These are phyloP conservation scores for Salix exigua DNA, from an alignment of 345 rosid genomes.

Conservation along the genomic window DNA sequence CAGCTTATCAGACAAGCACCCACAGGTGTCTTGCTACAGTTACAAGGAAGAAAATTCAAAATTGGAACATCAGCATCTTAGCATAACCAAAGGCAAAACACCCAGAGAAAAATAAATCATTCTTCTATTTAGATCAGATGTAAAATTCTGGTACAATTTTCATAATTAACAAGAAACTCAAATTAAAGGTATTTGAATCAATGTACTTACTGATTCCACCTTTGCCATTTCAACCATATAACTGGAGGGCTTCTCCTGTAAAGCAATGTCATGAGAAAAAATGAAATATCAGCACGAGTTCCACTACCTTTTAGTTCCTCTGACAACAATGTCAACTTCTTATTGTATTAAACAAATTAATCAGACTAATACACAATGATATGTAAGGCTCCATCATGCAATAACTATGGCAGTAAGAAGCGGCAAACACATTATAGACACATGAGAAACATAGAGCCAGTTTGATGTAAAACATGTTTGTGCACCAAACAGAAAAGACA, in stretches of 20 bases:
- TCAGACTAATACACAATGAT: background rate
- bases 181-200: slow-evolving; percentile 12
- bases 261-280: background rate
- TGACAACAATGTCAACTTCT: background rate
- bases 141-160: background rate
- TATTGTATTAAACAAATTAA: background rate
- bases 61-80: background rate
- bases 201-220: slow-evolving; percentile 68
- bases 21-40: background rate
- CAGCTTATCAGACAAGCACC: background rate
- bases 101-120: background rate
- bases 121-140: background rate
- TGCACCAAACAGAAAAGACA: background rate
- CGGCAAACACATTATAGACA: background rate
- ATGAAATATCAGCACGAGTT: slow-evolving; percentile 6
- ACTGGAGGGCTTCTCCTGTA: slow-evolving; percentile 75
- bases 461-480: background rate
- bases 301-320: background rate
- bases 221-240: slow-evolving; percentile 96
- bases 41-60: background rate
- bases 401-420: too few relatives aligned
- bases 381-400: too few relatives aligned
- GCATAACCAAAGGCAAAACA: background rate
- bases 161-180: slow-evolving; percentile 12
- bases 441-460: background rate